phyloP scores from a whole-genome alignment of 2,329 filamentous ascomycete species.

The Penicillium aurantiogriseum region DNA sequence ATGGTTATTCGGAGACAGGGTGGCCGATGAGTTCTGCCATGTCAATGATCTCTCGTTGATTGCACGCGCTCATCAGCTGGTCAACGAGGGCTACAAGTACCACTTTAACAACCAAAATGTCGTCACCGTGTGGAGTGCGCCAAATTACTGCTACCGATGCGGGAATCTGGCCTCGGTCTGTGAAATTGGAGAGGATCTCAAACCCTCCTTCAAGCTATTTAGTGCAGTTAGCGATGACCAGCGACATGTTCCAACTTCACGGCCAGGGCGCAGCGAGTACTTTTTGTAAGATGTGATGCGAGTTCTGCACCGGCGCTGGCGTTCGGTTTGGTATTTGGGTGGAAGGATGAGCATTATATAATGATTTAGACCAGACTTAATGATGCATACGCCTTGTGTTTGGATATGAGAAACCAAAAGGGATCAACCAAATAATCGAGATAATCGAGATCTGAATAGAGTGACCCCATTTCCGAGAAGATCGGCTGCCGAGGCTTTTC shows the following conservation, averaged over 20 bases:
- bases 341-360: slow-evolving; percentile 34
- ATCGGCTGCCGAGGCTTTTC: background rate
- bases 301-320: slow-evolving; percentile 36
- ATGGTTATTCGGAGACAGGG: slow-evolving; percentile 69
- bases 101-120: slow-evolving; percentile 95
- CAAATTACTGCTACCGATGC: slow-evolving; percentile 96
- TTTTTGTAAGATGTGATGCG: slow-evolving; percentile 42
- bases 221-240: slow-evolving; percentile 48
- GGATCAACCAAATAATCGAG: background rate
- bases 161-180: slow-evolving; percentile 90
- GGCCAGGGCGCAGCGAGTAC: slow-evolving; percentile 50
- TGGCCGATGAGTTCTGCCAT: slow-evolving; percentile 73
- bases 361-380: slow-evolving; percentile 37
- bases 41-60: slow-evolving; percentile 71
- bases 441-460: background rate
- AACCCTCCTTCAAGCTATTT: slow-evolving; percentile 74
- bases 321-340: slow-evolving; percentile 27
- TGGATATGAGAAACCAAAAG: background rate
- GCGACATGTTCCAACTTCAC: slow-evolving; percentile 45
- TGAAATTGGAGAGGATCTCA: slow-evolving; percentile 79
- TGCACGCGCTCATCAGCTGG: slow-evolving; percentile 70
- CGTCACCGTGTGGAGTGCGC: slow-evolving; percentile 75
- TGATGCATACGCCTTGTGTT: slow-evolving; percentile 23
- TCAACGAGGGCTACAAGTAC: slow-evolving; percentile 82
- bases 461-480: too few relatives aligned